These are phyloP conservation scores for Canavalia ensiformis DNA, from an alignment of 306 rosid species.

Conservation along the genomic window DNA sequence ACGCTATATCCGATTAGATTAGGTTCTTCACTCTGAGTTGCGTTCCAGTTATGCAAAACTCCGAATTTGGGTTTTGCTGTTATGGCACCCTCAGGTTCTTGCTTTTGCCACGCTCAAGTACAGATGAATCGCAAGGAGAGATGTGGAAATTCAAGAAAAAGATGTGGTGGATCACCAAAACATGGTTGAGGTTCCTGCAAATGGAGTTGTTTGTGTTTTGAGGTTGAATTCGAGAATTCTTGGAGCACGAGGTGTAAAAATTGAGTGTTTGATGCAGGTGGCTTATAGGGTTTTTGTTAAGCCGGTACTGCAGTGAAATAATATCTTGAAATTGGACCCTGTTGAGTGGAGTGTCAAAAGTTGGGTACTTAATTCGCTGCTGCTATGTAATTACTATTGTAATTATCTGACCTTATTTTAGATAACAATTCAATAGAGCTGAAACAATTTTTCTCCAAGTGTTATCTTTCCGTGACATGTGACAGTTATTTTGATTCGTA, in stretches of 20 bases:
- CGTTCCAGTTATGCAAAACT: not conserved
- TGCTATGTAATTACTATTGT: constrained; percentile 29
- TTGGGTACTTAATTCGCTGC: constrained; percentile 16
- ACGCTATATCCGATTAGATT: constrained; percentile 52
- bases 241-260: constrained; percentile 14
- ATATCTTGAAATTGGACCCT: constrained; percentile 23
- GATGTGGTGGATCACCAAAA: not conserved
- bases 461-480: constrained; percentile 5
- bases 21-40: not conserved
- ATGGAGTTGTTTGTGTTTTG: not conserved
- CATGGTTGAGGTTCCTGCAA: not conserved
- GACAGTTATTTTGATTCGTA: constrained; percentile 28
- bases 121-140: constrained; percentile 21
- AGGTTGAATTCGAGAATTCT: constrained; percentile 15
- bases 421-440: constrained; percentile 17
- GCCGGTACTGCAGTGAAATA: not conserved
- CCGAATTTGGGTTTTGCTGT: not conserved
- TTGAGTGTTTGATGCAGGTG: constrained; percentile 9
- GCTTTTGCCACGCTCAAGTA: not conserved
- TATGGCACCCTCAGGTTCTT: not conserved
- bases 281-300: not conserved
- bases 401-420: constrained; percentile 37
- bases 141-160: not conserved
- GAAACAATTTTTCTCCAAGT: constrained; percentile 3
- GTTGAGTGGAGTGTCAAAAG: constrained; percentile 13